phyloP scores from a whole-genome alignment of 2,329 filamentous ascomycete species.

The Sporothrix globosa region DNA sequence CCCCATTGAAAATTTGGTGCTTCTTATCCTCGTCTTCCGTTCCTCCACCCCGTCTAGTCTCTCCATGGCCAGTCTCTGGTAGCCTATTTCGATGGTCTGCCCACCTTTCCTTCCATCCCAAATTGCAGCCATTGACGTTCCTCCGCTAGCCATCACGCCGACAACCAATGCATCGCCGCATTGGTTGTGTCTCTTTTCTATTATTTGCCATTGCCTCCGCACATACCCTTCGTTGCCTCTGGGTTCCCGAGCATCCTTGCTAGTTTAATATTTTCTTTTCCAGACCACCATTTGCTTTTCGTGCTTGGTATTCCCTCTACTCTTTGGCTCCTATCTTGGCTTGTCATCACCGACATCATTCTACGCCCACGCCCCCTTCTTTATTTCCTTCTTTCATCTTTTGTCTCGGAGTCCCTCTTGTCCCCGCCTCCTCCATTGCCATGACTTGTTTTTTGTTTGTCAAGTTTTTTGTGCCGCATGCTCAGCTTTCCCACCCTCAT shows the following conservation, averaged over 20 bases:
- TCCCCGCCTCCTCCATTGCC: neutral
- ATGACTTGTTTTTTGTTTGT: conserved; percentile 30
- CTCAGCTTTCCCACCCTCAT: conserved; percentile 14
- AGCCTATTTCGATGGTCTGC: neutral
- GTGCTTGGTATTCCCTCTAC: neutral
- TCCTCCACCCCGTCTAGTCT: neutral
- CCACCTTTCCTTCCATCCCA: conserved; percentile 7
- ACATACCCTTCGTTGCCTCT: neutral
- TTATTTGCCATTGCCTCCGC: conserved; percentile 29
- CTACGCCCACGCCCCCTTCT: neutral
- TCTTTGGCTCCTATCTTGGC: neutral
- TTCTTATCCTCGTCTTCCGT: conserved; percentile 12
- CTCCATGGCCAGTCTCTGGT: neutral
- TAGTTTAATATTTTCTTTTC: conserved; percentile 25
- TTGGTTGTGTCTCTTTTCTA: neutral
- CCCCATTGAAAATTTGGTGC: conserved; percentile 9
- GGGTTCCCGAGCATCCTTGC: conserved; percentile 23
- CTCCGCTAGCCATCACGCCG: conserved; percentile 21
- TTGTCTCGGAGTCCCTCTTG: neutral
- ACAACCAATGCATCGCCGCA: conserved; percentile 29
- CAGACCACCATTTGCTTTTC: neutral
- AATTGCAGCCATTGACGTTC: conserved; percentile 27
- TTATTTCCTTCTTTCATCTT: neutral
- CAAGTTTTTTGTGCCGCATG: conserved; percentile 19
- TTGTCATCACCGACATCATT: neutral